Evolutionary conservation across 805 yeast species (phyloP), one percentile per base, ranked within the genome.

Genomic region (Yarrowia sp.): DNA sequence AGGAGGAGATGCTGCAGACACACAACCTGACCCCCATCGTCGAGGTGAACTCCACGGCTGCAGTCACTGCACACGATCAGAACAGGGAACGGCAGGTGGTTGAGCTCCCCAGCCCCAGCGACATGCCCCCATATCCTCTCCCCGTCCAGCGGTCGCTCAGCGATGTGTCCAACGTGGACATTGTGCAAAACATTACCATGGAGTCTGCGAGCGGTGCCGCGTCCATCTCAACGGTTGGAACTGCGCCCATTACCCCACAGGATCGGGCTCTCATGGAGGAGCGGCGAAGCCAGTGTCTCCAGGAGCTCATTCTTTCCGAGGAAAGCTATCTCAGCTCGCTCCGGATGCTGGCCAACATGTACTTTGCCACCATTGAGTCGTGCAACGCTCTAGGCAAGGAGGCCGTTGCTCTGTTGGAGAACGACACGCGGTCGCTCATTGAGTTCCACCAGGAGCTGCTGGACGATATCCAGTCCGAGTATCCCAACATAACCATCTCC

Each of bases 361-460:
- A 61, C 22, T 38, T 61, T 44, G 64, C 56, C 14, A 61, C 64
- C 10, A 38, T 61, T 9, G 64, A 48, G 44, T 46, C 64, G 12
- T 48, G 43, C 46, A 36, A 19, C 10, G 43, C 43, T 12, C 26
- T 46, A 1, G 64, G 56, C 5, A 44, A 35, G 22, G 56, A 48
- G 36, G 56, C 64, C 1, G 44, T 48, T 5, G 35, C 44, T 44
- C 28, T 46, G 19, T 12, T 61, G 16, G 56, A 61, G 22, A 61
- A 46, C 19, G 58, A 61, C n/a, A 35, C 56, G 3, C 46, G 56
- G 35, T 36, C 56, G 19, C 46, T 61, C 32, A 61, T 61, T 24
- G 54, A 48, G 22, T 61, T 36, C 30, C 64, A 61, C 30, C 64
- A 61, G 38, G 56, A 44, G 33, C 21, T 61, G 14, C 43, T 61